Conservation (phyloP, 2,329 filamentous ascomycete species). For the Fusarium paranaense region DNA sequence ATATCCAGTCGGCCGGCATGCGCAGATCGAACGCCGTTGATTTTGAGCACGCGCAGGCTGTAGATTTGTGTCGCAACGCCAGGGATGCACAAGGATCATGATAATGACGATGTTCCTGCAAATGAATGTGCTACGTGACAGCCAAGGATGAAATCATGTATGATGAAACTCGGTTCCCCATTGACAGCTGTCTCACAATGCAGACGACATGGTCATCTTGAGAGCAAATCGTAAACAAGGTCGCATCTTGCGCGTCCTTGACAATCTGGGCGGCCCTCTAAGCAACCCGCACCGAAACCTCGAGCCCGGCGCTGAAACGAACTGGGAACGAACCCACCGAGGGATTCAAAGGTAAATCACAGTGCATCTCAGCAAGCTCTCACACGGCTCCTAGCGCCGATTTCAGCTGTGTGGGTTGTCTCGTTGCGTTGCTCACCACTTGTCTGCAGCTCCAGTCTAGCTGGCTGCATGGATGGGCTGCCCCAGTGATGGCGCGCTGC, state of each 20-base stretch:
- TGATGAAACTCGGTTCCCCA: constrained; percentile 21
- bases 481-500: constrained; percentile 6
- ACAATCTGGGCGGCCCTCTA: constrained; percentile 16
- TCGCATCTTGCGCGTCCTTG: constrained; percentile 19
- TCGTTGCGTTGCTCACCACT: constrained; percentile 6
- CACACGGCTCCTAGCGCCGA: constrained; percentile 38
- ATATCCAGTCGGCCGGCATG: constrained; percentile 1
- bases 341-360: constrained; percentile 21
- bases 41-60: neutral
- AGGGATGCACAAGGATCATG: constrained; percentile 1
- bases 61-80: neutral
- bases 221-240: constrained; percentile 1
- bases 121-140: constrained; percentile 21
- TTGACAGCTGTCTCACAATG: constrained; percentile 29
- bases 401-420: constrained; percentile 26
- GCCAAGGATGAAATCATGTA: neutral
- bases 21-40: neutral
- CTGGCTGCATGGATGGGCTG: neutral
- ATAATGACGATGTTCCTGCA: constrained; percentile 15
- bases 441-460: neutral
- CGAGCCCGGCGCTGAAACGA: constrained; percentile 28
- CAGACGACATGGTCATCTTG: neutral
- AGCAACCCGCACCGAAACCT: constrained; percentile 7
- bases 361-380: constrained; percentile 18
- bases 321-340: constrained; percentile 28